Percentiles rank a stretch among this genome's conserved stretches.
These are phyloP conservation scores for Candida tetrigidarum DNA, from an alignment of 1,139 yeast genomes.

Conservation along the genomic window DNA sequence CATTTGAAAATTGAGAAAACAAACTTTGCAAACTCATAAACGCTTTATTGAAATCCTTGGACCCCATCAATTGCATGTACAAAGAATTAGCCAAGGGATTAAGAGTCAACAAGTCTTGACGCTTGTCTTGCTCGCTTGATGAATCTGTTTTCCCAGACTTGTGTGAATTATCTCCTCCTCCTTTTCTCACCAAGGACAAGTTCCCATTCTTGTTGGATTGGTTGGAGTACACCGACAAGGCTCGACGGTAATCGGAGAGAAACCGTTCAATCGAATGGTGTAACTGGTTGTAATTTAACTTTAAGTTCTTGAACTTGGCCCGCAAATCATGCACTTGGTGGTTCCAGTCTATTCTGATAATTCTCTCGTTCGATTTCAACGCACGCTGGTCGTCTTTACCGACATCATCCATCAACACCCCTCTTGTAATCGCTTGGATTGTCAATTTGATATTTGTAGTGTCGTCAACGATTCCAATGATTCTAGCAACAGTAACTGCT, in stretches of 20 bases:
- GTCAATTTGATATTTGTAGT: slow-evolving; percentile 50
- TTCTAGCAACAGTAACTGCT: slow-evolving; percentile 51
- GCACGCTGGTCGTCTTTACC: neutral
- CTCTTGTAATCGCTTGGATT: slow-evolving; percentile 59
- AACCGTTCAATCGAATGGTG: slow-evolving; percentile 49
- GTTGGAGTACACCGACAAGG: slow-evolving; percentile 22
- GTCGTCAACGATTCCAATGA: slow-evolving; percentile 53
- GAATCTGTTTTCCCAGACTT: slow-evolving; percentile 15
- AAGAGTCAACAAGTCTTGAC: slow-evolving; percentile 48
- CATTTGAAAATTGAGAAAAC: slow-evolving; percentile 28
- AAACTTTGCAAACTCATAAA: slow-evolving; percentile 41
- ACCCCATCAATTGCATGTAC: slow-evolving; percentile 54
- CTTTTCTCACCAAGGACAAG: slow-evolving; percentile 14
- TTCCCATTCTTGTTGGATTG: slow-evolving; percentile 12
- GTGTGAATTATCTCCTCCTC: neutral
- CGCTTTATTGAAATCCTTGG: slow-evolving; percentile 49
- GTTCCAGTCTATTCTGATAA: slow-evolving; percentile 33
- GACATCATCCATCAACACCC: slow-evolving; percentile 23
- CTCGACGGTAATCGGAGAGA: slow-evolving; percentile 41
- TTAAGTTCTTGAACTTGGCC: slow-evolving; percentile 28
- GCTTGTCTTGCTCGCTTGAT: slow-evolving; percentile 4
- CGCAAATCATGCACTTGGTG: slow-evolving; percentile 23
- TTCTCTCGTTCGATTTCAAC: slow-evolving; percentile 29
- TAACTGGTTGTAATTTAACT: slow-evolving; percentile 28
- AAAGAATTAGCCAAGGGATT: slow-evolving; percentile 67